These are phyloP conservation scores for Logfia minima DNA, from an alignment of 129 eudicot species.

Conservation along the genomic window DNA sequence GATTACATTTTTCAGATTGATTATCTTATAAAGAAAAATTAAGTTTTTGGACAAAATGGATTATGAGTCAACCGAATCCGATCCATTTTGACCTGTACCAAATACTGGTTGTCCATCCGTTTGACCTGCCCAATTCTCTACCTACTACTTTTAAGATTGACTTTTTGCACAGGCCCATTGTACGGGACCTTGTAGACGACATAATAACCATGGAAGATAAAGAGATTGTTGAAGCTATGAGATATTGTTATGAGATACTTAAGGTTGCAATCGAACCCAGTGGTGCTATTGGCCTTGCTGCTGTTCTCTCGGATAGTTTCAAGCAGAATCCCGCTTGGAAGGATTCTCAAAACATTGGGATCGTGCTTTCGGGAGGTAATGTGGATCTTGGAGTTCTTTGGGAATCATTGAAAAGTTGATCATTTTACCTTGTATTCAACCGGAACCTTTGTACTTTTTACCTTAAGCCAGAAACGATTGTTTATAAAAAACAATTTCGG, in stretches of 20 bases:
- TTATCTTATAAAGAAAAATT: too few relatives aligned
- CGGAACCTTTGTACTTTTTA: neutral
- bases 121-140: neutral
- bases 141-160: neutral
- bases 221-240: constrained; percentile 82
- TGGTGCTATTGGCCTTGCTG: constrained; percentile 98
- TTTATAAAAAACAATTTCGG: neutral
- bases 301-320: constrained; percentile 67
- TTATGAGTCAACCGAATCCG: neutral
- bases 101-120: neutral
- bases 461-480: neutral
- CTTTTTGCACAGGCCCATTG: constrained; percentile 69
- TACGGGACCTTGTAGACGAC: constrained; percentile 87
- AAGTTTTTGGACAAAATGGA: neutral
- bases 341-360: constrained; percentile 66
- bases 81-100: neutral
- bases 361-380: constrained; percentile 89
- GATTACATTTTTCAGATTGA: neutral
- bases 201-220: constrained; percentile 74
- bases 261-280: constrained; percentile 94
- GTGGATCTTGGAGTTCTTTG: constrained; percentile 81
- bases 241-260: constrained; percentile 75
- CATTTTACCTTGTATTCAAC: neutral
- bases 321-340: constrained; percentile 53
- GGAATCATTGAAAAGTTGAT: constrained; percentile 46